These are phyloP conservation scores for Cutaneotrichosporon cutaneum DNA, from an alignment of 1,284 basidiomycete species.

Conservation along the genomic window DNA sequence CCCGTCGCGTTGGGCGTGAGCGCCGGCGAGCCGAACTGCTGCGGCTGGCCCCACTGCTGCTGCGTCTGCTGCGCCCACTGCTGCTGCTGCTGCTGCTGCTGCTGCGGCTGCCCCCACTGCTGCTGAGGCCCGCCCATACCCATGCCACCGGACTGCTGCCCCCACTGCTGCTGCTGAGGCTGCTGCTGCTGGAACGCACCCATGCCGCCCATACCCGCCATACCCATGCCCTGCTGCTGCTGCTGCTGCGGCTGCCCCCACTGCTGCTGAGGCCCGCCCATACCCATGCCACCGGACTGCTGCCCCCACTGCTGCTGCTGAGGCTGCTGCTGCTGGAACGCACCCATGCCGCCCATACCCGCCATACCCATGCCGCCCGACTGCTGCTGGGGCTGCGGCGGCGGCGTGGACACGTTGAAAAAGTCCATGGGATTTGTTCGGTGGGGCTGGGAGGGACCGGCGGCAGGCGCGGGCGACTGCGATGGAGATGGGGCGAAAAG, in stretches of 20 bases:
- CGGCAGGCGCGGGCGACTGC: constrained; percentile 27
- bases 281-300: constrained; percentile 17
- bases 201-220: constrained; percentile 2
- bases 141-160: constrained; percentile 6
- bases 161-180: constrained; percentile 10
- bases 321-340: constrained; percentile 7
- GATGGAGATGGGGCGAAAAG: constrained; percentile 50
- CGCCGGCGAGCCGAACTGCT: constrained; percentile 21
- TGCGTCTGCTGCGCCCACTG: constrained; percentile 21
- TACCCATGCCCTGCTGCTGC: constrained; percentile 16
- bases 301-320: constrained; percentile 10
- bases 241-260: constrained; percentile 15
- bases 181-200: constrained; percentile 7
- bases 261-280: constrained; percentile 11
- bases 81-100: constrained; percentile 20
- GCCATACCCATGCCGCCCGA: constrained; percentile 10
- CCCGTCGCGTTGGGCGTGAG: constrained; percentile 18
- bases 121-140: background rate
- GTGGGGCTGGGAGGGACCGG: constrained; percentile 15
- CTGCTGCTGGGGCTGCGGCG: constrained; percentile 15
- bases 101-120: constrained; percentile 11
- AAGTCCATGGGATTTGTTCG: constrained; percentile 50
- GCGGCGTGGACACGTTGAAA: constrained; percentile 37
- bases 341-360: background rate
- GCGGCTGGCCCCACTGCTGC: constrained; percentile 18